These are phyloP conservation scores for Lodderomyces elongisporus DNA, from an alignment of 1,139 yeast genomes.

Conservation along the genomic window DNA sequence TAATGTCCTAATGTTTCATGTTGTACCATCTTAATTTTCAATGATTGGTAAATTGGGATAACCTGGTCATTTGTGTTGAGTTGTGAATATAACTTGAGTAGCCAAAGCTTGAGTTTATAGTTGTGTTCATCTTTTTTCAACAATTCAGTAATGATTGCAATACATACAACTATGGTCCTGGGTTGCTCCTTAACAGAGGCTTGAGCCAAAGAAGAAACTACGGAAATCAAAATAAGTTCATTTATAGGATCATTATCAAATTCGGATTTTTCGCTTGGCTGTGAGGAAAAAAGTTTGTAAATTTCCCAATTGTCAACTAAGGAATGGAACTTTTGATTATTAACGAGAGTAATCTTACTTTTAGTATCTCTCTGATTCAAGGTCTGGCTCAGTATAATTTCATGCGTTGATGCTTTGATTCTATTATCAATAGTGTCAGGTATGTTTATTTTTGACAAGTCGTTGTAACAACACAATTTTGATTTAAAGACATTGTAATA, in stretches of 20 bases:
- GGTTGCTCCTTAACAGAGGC: constrained; percentile 4
- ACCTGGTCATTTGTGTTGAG: constrained; percentile 56
- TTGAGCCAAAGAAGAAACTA: constrained; percentile 19
- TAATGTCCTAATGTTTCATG: constrained; percentile 67
- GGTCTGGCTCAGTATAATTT: too few species aligned
- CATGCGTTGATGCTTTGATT: too few species aligned
- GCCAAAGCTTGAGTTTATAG: constrained; percentile 65
- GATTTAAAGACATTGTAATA: constrained; percentile 43
- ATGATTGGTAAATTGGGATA: constrained; percentile 41
- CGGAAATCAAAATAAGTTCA: constrained; percentile 55
- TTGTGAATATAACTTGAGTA: constrained; percentile 57
- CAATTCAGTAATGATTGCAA: constrained; percentile 46
- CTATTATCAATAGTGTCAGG: too few species aligned
- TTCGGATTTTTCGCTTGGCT: constrained; percentile 11
- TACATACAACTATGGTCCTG: constrained; percentile 21
- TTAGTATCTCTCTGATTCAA: constrained; percentile 19
- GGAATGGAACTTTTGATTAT: constrained; percentile 43
- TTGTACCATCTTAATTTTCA: constrained; percentile 74
- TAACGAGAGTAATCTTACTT: constrained; percentile 41
- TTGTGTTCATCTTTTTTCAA: constrained; percentile 54
- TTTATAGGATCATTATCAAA: constrained; percentile 41
- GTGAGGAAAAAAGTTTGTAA: constrained; percentile 20
- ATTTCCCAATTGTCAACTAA: constrained; percentile 24
- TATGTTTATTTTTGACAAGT: constrained; percentile 39
- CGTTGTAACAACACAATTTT: constrained; percentile 61